Evolutionary conservation across 2,329 filamentous ascomycete species (phyloP).

Genomic region (Pseudocercospora macadamiae): DNA sequence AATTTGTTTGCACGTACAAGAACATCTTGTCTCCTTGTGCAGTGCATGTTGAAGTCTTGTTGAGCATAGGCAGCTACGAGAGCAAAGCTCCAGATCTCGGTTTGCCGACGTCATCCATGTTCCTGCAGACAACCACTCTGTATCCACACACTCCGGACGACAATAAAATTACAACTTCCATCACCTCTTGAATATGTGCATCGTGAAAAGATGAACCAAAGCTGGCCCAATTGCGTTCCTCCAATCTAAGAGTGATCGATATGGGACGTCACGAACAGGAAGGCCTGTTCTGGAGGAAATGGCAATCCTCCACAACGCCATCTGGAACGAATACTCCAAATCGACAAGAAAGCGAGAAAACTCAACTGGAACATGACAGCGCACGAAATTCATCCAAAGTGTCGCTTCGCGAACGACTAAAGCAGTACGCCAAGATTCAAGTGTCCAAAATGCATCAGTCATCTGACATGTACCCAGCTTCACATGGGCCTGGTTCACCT

Average conservation of each 20-base stretch:
- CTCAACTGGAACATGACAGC: not conserved
- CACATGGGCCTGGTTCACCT: slow-evolving; percentile 44
- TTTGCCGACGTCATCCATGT: not conserved
- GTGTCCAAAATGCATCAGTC: not conserved
- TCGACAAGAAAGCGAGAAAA: not conserved
- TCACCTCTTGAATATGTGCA: not conserved
- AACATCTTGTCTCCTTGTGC: not conserved
- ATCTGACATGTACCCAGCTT: slow-evolving; percentile 1
- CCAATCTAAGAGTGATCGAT: too few species aligned
- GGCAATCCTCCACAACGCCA: not conserved
- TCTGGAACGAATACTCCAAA: not conserved
- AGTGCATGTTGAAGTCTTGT: too few species aligned
- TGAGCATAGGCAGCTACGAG: not conserved
- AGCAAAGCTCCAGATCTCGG: not conserved
- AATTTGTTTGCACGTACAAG: too few species aligned
- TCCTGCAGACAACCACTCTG: not conserved
- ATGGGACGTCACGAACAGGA: slow-evolving; percentile 11
- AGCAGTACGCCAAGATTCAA: not conserved
- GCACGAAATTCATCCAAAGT: not conserved
- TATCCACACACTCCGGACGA: not conserved
- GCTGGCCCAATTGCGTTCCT: not conserved
- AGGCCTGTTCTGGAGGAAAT: slow-evolving; percentile 10
- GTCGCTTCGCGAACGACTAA: not conserved
- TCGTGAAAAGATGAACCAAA: not conserved
- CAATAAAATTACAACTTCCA: not conserved